phyloP scores from a whole-genome alignment of 768 basidiomycete species.

The Gautieria morchelliformis region DNA sequence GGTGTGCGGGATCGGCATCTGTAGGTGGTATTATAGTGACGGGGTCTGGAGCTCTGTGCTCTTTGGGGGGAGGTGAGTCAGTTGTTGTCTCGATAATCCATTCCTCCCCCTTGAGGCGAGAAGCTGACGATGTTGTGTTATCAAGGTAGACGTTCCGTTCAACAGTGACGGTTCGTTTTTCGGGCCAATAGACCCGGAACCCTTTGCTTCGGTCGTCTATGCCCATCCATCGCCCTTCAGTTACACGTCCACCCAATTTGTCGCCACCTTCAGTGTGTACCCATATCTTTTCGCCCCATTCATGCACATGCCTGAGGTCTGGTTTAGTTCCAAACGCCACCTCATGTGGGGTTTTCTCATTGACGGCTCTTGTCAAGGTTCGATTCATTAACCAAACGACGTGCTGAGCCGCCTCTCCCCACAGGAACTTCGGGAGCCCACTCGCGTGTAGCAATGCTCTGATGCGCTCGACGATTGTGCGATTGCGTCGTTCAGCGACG shows the following conservation, averaged over 20 bases:
- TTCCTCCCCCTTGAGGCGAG: constrained; percentile 1
- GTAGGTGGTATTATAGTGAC: too few species aligned
- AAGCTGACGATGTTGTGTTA: background rate
- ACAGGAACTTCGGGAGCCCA: constrained; percentile 10
- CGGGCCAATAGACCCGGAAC: constrained; percentile 14
- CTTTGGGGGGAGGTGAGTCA: background rate
- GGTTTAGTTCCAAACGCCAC: constrained; percentile 17
- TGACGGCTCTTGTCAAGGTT: constrained; percentile 18
- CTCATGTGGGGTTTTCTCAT: constrained; percentile 16
- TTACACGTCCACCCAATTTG: constrained; percentile 16
- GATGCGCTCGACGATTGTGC: constrained; percentile 26
- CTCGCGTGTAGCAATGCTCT: constrained; percentile 27
- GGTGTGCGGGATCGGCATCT: background rate
- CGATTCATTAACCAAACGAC: constrained; percentile 29
- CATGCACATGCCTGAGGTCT: constrained; percentile 18
- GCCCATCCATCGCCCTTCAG: constrained; percentile 10
- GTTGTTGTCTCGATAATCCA: background rate
- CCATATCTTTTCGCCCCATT: constrained; percentile 27
- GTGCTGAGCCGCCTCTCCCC: constrained; percentile 15
- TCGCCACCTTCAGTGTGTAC: constrained; percentile 7
- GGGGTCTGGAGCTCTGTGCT: too few species aligned
- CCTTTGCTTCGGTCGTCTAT: constrained; percentile 6
- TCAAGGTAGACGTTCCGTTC: constrained; percentile 8
- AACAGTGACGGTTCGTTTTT: constrained; percentile 9
- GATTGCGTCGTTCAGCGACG: too few species aligned